Base-by-base conservation (phyloP, 345 rosid species). In the Theobroma cacao region DNA sequence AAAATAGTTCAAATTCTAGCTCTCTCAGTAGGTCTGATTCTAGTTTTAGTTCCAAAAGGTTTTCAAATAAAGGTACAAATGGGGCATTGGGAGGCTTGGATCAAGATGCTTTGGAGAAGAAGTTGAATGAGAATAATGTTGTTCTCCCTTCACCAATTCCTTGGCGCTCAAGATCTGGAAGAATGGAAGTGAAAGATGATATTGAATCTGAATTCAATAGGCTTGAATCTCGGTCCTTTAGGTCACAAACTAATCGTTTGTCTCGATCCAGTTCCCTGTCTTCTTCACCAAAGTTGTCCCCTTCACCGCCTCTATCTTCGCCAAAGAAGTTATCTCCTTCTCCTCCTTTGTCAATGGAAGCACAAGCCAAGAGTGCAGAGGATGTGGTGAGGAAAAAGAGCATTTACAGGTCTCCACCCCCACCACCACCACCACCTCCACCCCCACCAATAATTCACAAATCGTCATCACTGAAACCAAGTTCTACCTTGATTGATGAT, bases 61-160 rank as follows among this genome's bases (percentile, higher is more conserved):
- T 73, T 80, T 69, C 81, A 65, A 67, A 34, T 70, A 77, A 55
- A 43, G 45, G 26, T 20, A 74, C 56, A 43, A 72, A 63, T 80
- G 81, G 80, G 56, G 84, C 74, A 13, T 62, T 69, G 52, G 80
- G 78, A 61, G 82, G 78, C 18, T 70, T 41, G 64, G 88, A 87
- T 74, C 62, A 65, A 14, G 70, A 15, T 10, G 80, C 80, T 59
- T 65, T 75, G 65, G 86, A 61, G 76, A 84, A 80, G 55, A 78
- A 81, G 58, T 33, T 78, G 64, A 77, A 82, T 34, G 87, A 82
- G 15, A 85, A 77, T 61, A 72, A 72, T 62, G 84, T 87, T 72
- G 98, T 88, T 24, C 97, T 96, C 85, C 97, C 97, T 70, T 96
- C 99, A 43, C 99, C 99, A 26, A 90, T 94, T 77, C 99, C 99